A percentile compares a stretch with the other conserved stretches of the same genome.
phyloP scores from a whole-genome alignment of 2,329 filamentous ascomycete genomes.

The Acephala macrosclerotiorum region DNA sequence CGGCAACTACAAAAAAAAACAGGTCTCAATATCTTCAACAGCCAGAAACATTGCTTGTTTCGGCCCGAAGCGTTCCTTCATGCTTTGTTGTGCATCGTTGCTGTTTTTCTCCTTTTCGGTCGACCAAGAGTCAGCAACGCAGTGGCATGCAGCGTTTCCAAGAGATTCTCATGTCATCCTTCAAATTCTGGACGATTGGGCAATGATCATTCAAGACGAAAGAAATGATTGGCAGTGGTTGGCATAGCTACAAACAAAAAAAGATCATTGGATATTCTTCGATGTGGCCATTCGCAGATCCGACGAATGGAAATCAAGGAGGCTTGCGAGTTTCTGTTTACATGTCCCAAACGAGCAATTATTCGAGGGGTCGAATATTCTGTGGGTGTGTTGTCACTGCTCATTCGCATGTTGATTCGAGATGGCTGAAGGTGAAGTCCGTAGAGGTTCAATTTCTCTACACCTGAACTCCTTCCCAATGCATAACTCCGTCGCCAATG shows the following conservation, averaged over 20 bases:
- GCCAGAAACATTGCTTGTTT: constrained; percentile 4
- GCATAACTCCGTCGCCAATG: constrained; percentile 5
- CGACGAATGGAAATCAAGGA: not conserved
- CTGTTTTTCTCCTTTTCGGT: not conserved
- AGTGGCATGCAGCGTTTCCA: not conserved
- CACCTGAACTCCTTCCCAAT: not conserved
- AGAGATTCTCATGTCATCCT: not conserved
- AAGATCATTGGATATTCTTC: not conserved
- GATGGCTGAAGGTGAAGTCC: not conserved
- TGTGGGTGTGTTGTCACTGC: not conserved
- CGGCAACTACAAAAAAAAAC: not conserved
- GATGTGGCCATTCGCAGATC: not conserved
- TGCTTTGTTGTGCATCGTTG: constrained; percentile 1
- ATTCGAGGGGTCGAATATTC: not conserved
- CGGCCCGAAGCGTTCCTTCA: not conserved
- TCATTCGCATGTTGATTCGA: no score
- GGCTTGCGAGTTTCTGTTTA: not conserved
- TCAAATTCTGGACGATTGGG: not conserved
- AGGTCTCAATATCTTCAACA: not conserved
- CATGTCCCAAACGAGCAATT: not conserved
- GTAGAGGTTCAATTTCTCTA: not conserved
- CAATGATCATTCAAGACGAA: not conserved
- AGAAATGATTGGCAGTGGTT: constrained; percentile 3
- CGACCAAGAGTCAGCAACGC: not conserved
- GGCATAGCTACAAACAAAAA: constrained; percentile 2